Conservation (phyloP, 2,329 filamentous ascomycete species). For the Neonectria neomacrospora region DNA sequence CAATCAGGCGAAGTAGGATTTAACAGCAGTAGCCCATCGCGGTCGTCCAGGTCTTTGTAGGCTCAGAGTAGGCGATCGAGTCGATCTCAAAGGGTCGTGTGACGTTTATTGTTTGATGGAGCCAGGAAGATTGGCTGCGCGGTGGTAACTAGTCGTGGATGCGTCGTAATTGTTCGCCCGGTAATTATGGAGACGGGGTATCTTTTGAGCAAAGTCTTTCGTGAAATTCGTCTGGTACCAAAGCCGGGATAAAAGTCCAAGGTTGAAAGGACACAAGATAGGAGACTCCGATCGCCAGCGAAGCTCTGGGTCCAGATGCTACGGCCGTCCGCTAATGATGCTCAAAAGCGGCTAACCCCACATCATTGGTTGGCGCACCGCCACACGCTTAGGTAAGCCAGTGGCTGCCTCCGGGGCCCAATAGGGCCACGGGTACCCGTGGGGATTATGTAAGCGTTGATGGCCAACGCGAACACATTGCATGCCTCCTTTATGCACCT, state of each 20-base stretch:
- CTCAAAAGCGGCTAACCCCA: conserved; percentile 5
- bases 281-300: conserved; percentile 18
- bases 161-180: conserved; percentile 31
- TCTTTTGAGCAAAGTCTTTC: conserved; percentile 32
- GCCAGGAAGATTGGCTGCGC: conserved; percentile 11
- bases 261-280: conserved; percentile 21
- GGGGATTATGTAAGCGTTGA: too few relatives aligned
- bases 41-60: conserved; percentile 17
- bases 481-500: too few relatives aligned
- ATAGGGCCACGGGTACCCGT: too few relatives aligned
- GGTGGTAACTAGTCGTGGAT: conserved; percentile 9
- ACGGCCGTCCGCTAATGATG: conserved; percentile 1
- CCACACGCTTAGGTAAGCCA: conserved; percentile 30
- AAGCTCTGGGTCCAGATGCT: conserved; percentile 14
- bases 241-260: conserved; percentile 30
- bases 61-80: conserved; percentile 20
- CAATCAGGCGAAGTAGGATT: conserved; percentile 24
- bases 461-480: too few relatives aligned
- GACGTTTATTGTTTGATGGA: conserved; percentile 21
- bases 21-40: conserved; percentile 46
- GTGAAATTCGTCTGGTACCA: conserved; percentile 35
- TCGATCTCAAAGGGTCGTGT: conserved; percentile 26
- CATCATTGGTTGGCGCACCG: conserved; percentile 23
- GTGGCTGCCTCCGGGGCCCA: conserved; percentile 8
- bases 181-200: conserved; percentile 22